Conservation (phyloP, 768 basidiomycete genomes). For the Amanita inopinata region DNA sequence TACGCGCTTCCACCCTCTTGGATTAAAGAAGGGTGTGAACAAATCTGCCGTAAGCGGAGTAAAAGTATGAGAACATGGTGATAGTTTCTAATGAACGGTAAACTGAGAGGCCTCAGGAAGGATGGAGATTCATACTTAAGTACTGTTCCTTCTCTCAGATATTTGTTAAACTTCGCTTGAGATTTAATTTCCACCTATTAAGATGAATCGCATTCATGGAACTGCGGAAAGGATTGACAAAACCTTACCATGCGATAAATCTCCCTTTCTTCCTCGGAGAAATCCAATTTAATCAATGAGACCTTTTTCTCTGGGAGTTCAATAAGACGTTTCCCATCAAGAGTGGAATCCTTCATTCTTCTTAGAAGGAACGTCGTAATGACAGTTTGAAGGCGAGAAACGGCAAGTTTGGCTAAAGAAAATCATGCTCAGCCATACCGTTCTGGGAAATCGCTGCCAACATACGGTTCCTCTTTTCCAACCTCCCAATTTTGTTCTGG, state of each 20-base stretch:
- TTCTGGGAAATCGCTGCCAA: background rate
- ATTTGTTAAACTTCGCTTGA: slow-evolving; percentile 58
- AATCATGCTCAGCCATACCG: background rate
- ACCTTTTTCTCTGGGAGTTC: slow-evolving; percentile 51
- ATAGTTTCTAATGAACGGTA: slow-evolving; percentile 33
- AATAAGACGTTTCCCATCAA: slow-evolving; percentile 63
- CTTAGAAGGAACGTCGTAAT: slow-evolving; percentile 44
- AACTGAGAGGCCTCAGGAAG: background rate
- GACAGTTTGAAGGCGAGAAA: slow-evolving; percentile 49
- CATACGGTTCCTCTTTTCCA: slow-evolving; percentile 47
- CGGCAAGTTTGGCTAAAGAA: slow-evolving; percentile 38
- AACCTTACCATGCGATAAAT: slow-evolving; percentile 45
- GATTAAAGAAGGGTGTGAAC: slow-evolving; percentile 59
- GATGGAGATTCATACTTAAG: slow-evolving; percentile 36
- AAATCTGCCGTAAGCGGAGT: slow-evolving; percentile 54
- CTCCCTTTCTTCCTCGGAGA: slow-evolving; percentile 50
- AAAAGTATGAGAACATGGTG: slow-evolving; percentile 41
- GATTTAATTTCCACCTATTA: slow-evolving; percentile 39
- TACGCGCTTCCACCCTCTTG: slow-evolving; percentile 43
- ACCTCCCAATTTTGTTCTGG: slow-evolving; percentile 23
- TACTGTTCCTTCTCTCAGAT: slow-evolving; percentile 51
- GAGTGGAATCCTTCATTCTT: slow-evolving; percentile 49
- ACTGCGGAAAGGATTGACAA: background rate
- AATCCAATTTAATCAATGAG: slow-evolving; percentile 41
- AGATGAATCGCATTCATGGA: background rate